Percentiles rank a stretch among this genome's conserved stretches.
Conservation (phyloP, 805 yeast genomes). For the Myxozyma mucilagina region DNA sequence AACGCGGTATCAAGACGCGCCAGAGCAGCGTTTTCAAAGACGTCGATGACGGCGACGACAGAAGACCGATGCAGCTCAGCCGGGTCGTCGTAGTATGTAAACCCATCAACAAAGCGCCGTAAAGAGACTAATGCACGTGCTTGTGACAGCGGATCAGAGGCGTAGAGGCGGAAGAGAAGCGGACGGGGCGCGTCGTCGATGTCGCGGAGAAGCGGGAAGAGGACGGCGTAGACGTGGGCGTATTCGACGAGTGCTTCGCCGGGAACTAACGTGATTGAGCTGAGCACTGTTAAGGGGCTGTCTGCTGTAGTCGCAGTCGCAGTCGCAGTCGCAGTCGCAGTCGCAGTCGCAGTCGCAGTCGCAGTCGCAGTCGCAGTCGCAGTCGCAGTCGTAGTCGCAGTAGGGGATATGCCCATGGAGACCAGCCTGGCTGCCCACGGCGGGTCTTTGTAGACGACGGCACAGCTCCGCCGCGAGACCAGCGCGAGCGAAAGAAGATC, state of each 20-base stretch:
- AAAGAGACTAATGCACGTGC: conserved; percentile 57
- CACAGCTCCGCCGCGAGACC: no score
- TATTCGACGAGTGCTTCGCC: conserved; percentile 45
- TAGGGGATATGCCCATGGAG: neutral
- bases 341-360: conserved; percentile 22
- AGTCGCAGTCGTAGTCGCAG: neutral
- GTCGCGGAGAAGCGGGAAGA: conserved; percentile 52
- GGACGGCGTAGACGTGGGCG: conserved; percentile 42
- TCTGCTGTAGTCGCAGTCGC: conserved; percentile 1
- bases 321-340: conserved; percentile 41
- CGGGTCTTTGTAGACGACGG: no score
- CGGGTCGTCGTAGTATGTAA: conserved; percentile 37
- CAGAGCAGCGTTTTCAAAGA: conserved; percentile 70
- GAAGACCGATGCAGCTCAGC: conserved; percentile 43
- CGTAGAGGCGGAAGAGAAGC: conserved; percentile 47
- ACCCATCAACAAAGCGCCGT: conserved; percentile 41
- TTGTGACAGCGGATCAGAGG: conserved; percentile 51
- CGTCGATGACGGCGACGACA: conserved; percentile 58
- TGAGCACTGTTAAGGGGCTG: conserved; percentile 44
- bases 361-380: neutral
- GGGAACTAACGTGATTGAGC: conserved; percentile 36
- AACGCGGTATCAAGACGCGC: conserved; percentile 64
- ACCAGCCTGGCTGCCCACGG: no score
- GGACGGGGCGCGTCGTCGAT: conserved; percentile 46
- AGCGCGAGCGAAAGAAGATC: no score